These are phyloP conservation scores for Helichrysum umbraculigerum DNA, from an alignment of 129 eudicot genomes.

Conservation along the genomic window DNA sequence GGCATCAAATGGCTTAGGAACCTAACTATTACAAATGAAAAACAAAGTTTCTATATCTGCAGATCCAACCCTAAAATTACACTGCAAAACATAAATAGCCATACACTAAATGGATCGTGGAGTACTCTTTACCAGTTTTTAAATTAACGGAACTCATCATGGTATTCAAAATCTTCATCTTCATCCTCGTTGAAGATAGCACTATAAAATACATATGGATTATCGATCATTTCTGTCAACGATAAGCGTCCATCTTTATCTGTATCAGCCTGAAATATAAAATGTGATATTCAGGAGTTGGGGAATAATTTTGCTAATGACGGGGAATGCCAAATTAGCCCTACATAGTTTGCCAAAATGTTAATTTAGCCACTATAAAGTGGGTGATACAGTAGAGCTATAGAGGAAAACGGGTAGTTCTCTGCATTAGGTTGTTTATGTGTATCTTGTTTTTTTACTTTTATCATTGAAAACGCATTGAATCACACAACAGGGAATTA, in stretches of 20 bases:
- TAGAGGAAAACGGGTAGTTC: background rate
- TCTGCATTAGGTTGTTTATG: background rate
- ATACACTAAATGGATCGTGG: conserved; percentile 24
- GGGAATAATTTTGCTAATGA: background rate
- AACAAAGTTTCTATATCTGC: conserved; percentile 17
- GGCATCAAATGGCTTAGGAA: conserved; percentile 27
- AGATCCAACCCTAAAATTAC: conserved; percentile 26
- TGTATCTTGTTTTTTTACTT: background rate
- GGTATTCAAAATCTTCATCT: conserved; percentile 74
- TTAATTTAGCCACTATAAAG: background rate
- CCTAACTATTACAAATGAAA: conserved; percentile 30
- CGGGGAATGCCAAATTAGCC: no score
- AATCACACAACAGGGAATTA: background rate
- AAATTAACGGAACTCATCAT: conserved; percentile 76
- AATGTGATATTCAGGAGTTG: background rate
- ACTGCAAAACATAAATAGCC: conserved; percentile 25
- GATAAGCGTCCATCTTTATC: conserved; percentile 80
- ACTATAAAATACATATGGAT: conserved; percentile 87
- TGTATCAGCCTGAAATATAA: conserved; percentile 67
- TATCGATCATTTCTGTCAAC: conserved; percentile 76
- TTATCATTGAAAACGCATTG: background rate
- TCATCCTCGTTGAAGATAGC: conserved; percentile 78
- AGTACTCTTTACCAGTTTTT: conserved; percentile 6
- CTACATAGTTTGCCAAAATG: background rate
- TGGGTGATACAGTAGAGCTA: background rate